Conservation (phyloP, 2,329 filamentous ascomycete species). For the Xylaria sp. region DNA sequence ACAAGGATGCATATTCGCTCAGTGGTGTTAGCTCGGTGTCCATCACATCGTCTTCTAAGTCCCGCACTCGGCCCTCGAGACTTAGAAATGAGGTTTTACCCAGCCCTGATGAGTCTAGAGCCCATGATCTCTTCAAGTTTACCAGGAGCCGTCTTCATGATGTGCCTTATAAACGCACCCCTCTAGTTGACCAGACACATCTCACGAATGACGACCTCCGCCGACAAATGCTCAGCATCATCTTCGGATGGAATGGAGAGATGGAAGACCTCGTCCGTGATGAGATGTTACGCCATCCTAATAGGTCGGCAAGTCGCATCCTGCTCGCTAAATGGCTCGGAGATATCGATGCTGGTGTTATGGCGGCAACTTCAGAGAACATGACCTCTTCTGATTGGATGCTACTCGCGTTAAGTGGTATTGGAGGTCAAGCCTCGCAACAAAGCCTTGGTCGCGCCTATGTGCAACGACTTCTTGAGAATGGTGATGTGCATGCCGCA, state of each 20-base stretch:
- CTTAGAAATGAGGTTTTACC: conserved; percentile 83
- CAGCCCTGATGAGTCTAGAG: conserved; percentile 78
- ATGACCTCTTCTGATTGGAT: conserved; percentile 98
- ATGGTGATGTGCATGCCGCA: conserved; percentile 89
- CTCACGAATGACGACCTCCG: conserved; percentile 84
- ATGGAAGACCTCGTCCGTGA: conserved; percentile 84
- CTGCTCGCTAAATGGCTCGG: conserved; percentile 93
- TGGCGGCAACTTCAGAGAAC: conserved; percentile 83
- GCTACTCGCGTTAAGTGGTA: conserved; percentile 89
- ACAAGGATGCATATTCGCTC: conserved; percentile 67
- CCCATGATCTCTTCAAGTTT: conserved; percentile 86
- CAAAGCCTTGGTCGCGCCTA: conserved; percentile 92
- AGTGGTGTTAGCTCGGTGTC: conserved; percentile 62
- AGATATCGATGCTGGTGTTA: conserved; percentile 82
- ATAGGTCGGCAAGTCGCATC: conserved; percentile 80
- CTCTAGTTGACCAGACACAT: conserved; percentile 65
- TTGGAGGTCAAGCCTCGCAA: conserved; percentile 80
- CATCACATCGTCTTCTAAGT: conserved; percentile 60
- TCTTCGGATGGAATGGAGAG: conserved; percentile 95
- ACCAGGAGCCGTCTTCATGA: conserved; percentile 84
- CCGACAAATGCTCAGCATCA: conserved; percentile 88
- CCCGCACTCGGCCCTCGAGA: conserved; percentile 69
- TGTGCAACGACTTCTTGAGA: conserved; percentile 88
- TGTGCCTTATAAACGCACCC: conserved; percentile 80
- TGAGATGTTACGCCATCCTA: conserved; percentile 79